phyloP scores from a whole-genome alignment of 129 eudicot species.

The Gnaphalium uliginosum region DNA sequence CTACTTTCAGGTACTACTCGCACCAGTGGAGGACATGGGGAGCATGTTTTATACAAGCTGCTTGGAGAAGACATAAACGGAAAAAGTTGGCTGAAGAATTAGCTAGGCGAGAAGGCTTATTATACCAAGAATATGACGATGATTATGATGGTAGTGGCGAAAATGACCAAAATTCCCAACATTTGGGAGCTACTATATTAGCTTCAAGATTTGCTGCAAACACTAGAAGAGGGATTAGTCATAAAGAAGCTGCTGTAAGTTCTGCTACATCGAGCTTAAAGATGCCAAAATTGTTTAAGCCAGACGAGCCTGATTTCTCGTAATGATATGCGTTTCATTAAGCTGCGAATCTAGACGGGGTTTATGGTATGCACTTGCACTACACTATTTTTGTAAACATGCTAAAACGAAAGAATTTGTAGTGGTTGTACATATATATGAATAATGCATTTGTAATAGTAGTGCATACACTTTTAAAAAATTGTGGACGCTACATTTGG shows the following conservation, averaged over 20 bases:
- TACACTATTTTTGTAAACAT: background rate
- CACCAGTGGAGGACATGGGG: conserved; percentile 83
- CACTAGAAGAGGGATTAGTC: conserved; percentile 49
- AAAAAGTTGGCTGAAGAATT: conserved; percentile 56
- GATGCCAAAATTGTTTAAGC: conserved; percentile 71
- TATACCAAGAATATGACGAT: conserved; percentile 27
- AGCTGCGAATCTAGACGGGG: background rate
- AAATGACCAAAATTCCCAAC: conserved; percentile 38
- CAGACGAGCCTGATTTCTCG: conserved; percentile 63
- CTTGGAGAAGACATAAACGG: conserved; percentile 57
- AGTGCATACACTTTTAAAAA: background rate
- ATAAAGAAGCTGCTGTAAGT: conserved; percentile 28
- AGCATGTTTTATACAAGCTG: conserved; percentile 63
- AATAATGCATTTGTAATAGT: background rate
- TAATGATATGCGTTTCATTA: background rate
- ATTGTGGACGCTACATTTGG: background rate
- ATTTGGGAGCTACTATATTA: conserved; percentile 55
- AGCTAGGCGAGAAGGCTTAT: conserved; percentile 38
- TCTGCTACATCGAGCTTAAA: conserved; percentile 34
- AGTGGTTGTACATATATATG: background rate
- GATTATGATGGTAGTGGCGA: conserved; percentile 11
- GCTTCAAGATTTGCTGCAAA: conserved; percentile 71
- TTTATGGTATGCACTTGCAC: conserved; percentile 10
- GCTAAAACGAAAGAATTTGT: background rate
- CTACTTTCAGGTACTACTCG: conserved; percentile 57